Conservation (phyloP, 257 asterid genomes). For the Nyctanthes arbortristis region DNA sequence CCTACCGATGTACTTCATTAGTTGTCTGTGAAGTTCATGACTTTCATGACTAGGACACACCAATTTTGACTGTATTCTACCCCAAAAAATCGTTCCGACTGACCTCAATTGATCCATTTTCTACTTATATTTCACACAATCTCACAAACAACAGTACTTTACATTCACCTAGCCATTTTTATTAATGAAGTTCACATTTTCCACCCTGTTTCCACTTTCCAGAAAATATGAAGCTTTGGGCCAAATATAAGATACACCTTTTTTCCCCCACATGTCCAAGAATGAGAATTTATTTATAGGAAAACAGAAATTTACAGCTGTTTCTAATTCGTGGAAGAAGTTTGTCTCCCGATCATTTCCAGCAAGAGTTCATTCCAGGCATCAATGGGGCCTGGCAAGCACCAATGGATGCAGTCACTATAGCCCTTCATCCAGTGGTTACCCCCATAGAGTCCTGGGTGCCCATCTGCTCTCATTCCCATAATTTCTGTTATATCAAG, state of each 20-base stretch:
- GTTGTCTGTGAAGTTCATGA: too few relatives aligned
- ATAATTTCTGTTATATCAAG: conserved; percentile 46
- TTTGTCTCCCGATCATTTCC: conserved; percentile 19
- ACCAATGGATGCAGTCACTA: conserved; percentile 62
- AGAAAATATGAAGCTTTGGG: background rate
- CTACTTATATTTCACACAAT: too few relatives aligned
- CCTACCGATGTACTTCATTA: too few relatives aligned
- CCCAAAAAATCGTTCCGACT: too few relatives aligned
- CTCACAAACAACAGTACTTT: background rate
- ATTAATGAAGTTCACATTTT: too few relatives aligned
- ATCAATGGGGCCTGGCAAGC: conserved; percentile 57
- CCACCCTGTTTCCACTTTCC: too few relatives aligned
- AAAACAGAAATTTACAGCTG: too few relatives aligned
- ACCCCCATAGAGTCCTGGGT: conserved; percentile 42
- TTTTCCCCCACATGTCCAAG: too few relatives aligned
- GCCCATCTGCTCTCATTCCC: conserved; percentile 51
- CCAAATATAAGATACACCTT: background rate
- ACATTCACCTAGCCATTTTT: background rate
- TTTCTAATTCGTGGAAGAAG: background rate
- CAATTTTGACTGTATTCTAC: too few relatives aligned
- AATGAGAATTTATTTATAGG: too few relatives aligned
- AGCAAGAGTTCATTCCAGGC: conserved; percentile 42
- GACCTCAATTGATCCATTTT: too few relatives aligned
- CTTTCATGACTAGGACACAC: too few relatives aligned
- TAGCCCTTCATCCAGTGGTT: conserved; percentile 39